Evolutionary conservation across 352 stramenopile genomes (phyloP).

Genomic region (Globisporangium cylindrosporum): DNA sequence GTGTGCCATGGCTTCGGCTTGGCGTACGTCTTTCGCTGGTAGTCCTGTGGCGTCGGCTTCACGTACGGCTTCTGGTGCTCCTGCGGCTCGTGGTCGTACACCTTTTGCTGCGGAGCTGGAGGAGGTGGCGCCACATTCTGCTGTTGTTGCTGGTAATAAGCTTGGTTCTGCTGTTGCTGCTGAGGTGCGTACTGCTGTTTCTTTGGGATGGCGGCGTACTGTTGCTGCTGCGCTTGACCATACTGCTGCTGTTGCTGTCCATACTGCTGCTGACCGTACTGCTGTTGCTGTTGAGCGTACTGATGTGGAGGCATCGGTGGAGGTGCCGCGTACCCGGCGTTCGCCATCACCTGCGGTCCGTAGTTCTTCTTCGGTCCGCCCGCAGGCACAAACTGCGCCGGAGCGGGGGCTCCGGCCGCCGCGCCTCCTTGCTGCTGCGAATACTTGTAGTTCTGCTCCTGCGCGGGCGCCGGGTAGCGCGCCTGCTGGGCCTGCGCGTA

Average conservation of each 20-base stretch:
- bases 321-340: constrained; percentile 26
- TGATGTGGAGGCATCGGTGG: constrained; percentile 15
- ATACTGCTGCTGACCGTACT: constrained; percentile 15
- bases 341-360: constrained; percentile 42
- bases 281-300: constrained; percentile 12
- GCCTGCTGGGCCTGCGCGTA: constrained; percentile 50
- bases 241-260: constrained; percentile 15
- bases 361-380: constrained; percentile 24
- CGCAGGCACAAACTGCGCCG: constrained; percentile 12
- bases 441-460: constrained; percentile 24
- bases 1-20: constrained; percentile 17
- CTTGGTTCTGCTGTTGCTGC: constrained; percentile 12
- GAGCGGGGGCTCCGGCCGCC: constrained; percentile 11
- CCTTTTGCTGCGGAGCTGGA: constrained; percentile 15
- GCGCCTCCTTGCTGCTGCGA: constrained; percentile 29
- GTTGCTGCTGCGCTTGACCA: constrained; percentile 17
- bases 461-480: constrained; percentile 25
- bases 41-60: constrained; percentile 13
- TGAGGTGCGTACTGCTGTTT: constrained; percentile 15
- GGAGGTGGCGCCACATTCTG: not conserved
- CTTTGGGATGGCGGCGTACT: constrained; percentile 21
- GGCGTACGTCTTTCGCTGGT: constrained; percentile 14
- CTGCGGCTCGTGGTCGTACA: constrained; percentile 6
- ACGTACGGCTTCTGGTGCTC: constrained; percentile 8
- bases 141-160: constrained; percentile 14